Evolutionary conservation across 192 early-diverging fungal species (phyloP), one percentile per base, ranked within the genome.

Genomic region (Spizellomyces punctatus): DNA sequence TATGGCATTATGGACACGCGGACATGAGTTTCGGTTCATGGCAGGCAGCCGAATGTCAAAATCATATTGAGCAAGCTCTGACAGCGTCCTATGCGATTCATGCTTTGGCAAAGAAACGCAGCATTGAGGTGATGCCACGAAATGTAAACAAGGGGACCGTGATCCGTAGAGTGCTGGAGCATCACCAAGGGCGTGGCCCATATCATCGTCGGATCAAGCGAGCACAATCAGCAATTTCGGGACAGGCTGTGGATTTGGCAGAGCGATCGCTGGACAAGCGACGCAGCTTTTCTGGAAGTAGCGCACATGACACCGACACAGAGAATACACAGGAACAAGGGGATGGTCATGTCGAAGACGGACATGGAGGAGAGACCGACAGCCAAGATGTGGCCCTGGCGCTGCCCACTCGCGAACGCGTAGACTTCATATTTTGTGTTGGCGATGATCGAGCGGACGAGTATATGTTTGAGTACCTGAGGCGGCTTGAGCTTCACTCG

Each of bases 21-120:
- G 90, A 91, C 63, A 74, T 79, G 47, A 74, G 52, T 46, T 92
- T 90, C 67, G 87, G 86, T 6, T 74, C 83, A 44, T 93, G 92
- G 91, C 91, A 92, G 71, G 91, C 91, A 10, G 87, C 89, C 22
- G 92, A 94, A 74, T 93, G 92, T 73, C 87, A 90, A 62, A 94
- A 93, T 71, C 93, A 94, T 65, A 91, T 94, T 63, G 85, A 89
- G 71, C 86, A 90, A 41, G 76, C 89, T 6, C 78, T 94, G 19
- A 83, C 85, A 8, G 75, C 81, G 16, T 87, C 78, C 58, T 93
- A 83, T 73, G 85, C 92, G 7, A 87, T 94, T 46, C 91, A 91
- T 57, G 81, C 82, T 17, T 68, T 92, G 14, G 79, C 85, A 41
- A 91, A 90, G 36, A 82, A 85, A 21, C 85, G 89, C 59, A 88